Percentiles rank a stretch among this genome's conserved stretches.
Conservation (phyloP, 305 asterid species). For the Plantago rigida region DNA sequence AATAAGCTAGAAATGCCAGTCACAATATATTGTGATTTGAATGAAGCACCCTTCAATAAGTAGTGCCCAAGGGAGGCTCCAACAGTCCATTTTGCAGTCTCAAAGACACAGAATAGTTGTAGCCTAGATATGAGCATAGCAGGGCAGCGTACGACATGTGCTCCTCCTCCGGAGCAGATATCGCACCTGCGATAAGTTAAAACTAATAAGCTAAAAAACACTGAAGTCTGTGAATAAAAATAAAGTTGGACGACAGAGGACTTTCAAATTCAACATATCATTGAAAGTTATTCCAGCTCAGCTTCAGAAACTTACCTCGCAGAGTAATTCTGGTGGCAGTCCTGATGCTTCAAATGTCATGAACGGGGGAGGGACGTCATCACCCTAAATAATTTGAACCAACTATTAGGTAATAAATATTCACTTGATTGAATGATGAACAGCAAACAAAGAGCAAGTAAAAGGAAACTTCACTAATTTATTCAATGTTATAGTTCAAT, state of each 20-base stretch:
- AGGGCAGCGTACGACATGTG: conserved; percentile 99
- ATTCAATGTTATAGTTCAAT: too few relatives aligned
- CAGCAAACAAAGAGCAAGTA: conserved; percentile 14
- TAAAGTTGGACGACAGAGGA: conserved; percentile 22
- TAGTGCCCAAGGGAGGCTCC: conserved; percentile 79
- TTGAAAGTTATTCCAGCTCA: conserved; percentile 8
- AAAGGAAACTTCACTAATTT: conserved; percentile 3
- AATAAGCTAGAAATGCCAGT: conserved; percentile 76
- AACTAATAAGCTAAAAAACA: conserved; percentile 58
- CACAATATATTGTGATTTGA: conserved; percentile 70
- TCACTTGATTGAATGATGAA: conserved; percentile 3
- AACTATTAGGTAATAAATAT: conserved; percentile 23
- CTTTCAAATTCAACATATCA: conserved; percentile 16
- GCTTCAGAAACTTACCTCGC: conserved; percentile 61
- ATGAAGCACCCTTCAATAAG: conserved; percentile 76
- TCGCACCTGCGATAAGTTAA: conserved; percentile 99
- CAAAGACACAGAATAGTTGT: conserved; percentile 77
- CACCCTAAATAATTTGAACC: conserved; percentile 50
- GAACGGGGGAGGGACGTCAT: conserved; percentile 81
- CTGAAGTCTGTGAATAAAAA: conserved; percentile 31
- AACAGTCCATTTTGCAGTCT: conserved; percentile 91
- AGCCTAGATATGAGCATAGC: conserved; percentile 75
- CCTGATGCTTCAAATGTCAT: conserved; percentile 88
- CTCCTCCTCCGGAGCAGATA: conserved; percentile 99
- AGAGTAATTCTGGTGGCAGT: conserved; percentile 74